A percentile compares a stretch with the other conserved stretches of the same genome.
These are phyloP conservation scores for Stagonosporopsis chrysanthemi DNA, from an alignment of 2,329 filamentous ascomycete genomes.

Conservation along the genomic window DNA sequence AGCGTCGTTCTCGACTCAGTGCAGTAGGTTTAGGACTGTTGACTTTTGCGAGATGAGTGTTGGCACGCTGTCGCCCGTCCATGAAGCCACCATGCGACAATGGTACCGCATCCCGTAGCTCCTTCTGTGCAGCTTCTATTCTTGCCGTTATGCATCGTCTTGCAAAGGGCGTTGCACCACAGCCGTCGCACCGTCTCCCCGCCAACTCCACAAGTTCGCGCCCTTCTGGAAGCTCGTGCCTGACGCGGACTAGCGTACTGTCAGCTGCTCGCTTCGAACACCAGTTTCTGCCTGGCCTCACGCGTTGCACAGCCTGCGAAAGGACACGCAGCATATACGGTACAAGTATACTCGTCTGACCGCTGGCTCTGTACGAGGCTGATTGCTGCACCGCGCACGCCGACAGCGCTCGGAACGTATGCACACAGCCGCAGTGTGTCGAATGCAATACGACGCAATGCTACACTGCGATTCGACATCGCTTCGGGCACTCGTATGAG, in stretches of 20 bases:
- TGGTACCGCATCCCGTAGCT: background rate
- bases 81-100: background rate
- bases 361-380: conserved; percentile 18
- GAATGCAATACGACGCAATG: conserved; percentile 14
- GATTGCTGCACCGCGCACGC: conserved; percentile 11
- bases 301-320: conserved; percentile 31
- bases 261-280: conserved; percentile 29
- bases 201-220: conserved; percentile 23
- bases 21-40: background rate
- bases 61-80: background rate
- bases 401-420: conserved; percentile 8
- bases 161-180: conserved; percentile 6
- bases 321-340: conserved; percentile 3
- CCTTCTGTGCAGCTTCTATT: conserved; percentile 8
- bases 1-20: background rate
- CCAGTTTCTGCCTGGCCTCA: conserved; percentile 15
- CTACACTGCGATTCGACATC: conserved; percentile 15
- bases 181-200: conserved; percentile 14
- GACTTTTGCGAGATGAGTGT: background rate
- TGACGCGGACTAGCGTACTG: conserved; percentile 18
- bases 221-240: conserved; percentile 23
- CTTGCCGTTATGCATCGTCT: conserved; percentile 1
- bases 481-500: conserved; percentile 23
- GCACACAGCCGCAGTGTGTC: conserved; percentile 12
- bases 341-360: conserved; percentile 1